Conservation (phyloP, 108 stramenopile genomes). For the Fragilariopsis cylindrus region DNA sequence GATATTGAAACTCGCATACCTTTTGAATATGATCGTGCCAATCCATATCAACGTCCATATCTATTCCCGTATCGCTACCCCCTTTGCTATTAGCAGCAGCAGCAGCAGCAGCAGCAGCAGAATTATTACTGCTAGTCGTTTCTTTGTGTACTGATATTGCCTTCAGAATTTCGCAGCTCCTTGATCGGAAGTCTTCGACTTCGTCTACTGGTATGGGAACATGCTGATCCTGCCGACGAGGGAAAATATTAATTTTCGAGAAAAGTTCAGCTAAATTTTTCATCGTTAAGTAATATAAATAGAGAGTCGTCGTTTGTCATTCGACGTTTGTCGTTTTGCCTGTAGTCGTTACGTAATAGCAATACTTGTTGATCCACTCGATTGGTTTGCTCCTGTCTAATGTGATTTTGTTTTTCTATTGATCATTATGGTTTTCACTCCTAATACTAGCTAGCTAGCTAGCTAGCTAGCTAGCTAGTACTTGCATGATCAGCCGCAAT, state of each 20-base stretch:
- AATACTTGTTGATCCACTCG: neutral
- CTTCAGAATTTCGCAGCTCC: conserved; percentile 2
- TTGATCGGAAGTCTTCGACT: neutral
- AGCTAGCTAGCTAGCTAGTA: no score
- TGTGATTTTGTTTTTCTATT: neutral
- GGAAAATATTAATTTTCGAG: neutral
- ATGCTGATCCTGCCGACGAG: conserved; percentile 7
- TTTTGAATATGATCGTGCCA: no score
- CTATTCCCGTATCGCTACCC: no score
- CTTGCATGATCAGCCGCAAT: no score
- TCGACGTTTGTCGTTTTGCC: no score
- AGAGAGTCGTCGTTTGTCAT: no score
- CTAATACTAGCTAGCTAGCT: no score
- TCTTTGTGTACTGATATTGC: conserved; percentile 5
- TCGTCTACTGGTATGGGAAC: neutral
- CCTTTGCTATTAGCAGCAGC: neutral
- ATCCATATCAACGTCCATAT: no score
- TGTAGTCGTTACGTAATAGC: neutral
- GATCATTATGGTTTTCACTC: neutral
- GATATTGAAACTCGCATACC: neutral
- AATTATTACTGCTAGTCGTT: neutral
- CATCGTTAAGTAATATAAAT: neutral
- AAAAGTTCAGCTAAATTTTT: neutral
- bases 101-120: no score
- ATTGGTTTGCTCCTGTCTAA: neutral